A percentile compares a stretch with the other conserved stretches of the same genome.
Conservation (phyloP, 2,329 filamentous ascomycete genomes). For the Thelonectria discophora region DNA sequence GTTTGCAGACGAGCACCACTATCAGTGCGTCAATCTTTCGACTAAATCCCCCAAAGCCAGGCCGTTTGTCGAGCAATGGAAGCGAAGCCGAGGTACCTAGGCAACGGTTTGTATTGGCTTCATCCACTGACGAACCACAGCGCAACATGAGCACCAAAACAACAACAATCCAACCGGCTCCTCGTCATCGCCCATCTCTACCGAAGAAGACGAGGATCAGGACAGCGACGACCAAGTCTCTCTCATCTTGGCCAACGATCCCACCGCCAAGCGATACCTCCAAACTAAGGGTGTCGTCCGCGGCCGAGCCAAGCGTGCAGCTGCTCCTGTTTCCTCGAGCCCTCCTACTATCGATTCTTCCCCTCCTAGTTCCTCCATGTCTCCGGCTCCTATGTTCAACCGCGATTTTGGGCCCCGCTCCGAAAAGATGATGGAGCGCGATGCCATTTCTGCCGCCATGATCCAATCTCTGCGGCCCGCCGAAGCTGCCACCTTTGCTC, state of each 20-base stretch:
- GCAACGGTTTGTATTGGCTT: background rate
- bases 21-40: slow-evolving; percentile 53
- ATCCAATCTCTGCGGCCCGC: background rate
- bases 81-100: slow-evolving; percentile 37
- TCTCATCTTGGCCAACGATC: slow-evolving; percentile 13
- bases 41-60: slow-evolving; percentile 50
- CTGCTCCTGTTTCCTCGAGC: background rate
- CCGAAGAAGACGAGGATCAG: background rate
- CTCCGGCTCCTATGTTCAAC: background rate
- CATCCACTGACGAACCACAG: slow-evolving; percentile 23
- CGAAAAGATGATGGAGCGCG: background rate
- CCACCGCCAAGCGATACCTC: slow-evolving; percentile 15
- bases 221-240: slow-evolving; percentile 5
- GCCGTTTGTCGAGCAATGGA: slow-evolving; percentile 46
- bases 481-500: background rate
- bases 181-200: background rate
- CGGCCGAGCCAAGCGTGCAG: background rate
- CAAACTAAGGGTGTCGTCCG: slow-evolving; percentile 1
- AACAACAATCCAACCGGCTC: slow-evolving; percentile 7
- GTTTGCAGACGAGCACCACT: slow-evolving; percentile 55
- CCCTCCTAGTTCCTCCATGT: background rate
- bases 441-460: background rate
- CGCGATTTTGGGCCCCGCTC: too few species aligned
- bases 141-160: slow-evolving; percentile 9
- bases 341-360: background rate